phyloP scores from a whole-genome alignment of 805 yeast species.

The Wickerhamomyces tratensis region DNA sequence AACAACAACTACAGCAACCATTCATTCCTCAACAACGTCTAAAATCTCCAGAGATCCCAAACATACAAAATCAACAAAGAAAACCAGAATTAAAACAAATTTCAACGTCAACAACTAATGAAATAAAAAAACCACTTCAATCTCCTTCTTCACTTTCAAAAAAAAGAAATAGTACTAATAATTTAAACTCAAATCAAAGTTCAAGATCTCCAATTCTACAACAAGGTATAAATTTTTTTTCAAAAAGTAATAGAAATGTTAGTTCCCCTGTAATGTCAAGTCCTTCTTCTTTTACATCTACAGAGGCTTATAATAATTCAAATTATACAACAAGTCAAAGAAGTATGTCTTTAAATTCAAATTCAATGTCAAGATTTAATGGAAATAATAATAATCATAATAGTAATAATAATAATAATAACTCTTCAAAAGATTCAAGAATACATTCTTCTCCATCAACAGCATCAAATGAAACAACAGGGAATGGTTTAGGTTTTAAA shows the following conservation, averaged over 20 bases:
- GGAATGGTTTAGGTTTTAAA: slow-evolving; percentile 29
- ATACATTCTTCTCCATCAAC: background rate
- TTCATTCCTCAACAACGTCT: slow-evolving; percentile 9
- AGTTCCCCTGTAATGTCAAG: slow-evolving; percentile 12
- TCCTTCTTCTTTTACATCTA: background rate
- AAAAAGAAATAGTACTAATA: background rate
- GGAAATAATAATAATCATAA: slow-evolving; percentile 1
- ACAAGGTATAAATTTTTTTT: slow-evolving; percentile 26
- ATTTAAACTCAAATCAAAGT: background rate
- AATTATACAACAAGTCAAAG: slow-evolving; percentile 12
- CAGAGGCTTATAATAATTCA: background rate
- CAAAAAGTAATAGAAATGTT: slow-evolving; percentile 16
- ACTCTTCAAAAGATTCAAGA: background rate
- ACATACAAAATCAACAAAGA: too few relatives aligned
- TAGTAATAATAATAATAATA: background rate
- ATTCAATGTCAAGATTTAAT: slow-evolving; percentile 21
- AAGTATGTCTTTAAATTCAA: slow-evolving; percentile 24
- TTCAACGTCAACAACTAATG: slow-evolving; percentile 8
- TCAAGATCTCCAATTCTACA: slow-evolving; percentile 26
- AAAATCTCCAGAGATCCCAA: slow-evolving; percentile 2
- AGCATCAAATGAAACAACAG: slow-evolving; percentile 4
- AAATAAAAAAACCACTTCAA: slow-evolving; percentile 9
- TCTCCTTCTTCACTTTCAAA: slow-evolving; percentile 1
- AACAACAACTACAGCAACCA: background rate
- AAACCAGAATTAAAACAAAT: slow-evolving; percentile 7